Base-by-base conservation (phyloP, 2,329 filamentous ascomycete species). In the Microdochium trichocladiopsis region DNA sequence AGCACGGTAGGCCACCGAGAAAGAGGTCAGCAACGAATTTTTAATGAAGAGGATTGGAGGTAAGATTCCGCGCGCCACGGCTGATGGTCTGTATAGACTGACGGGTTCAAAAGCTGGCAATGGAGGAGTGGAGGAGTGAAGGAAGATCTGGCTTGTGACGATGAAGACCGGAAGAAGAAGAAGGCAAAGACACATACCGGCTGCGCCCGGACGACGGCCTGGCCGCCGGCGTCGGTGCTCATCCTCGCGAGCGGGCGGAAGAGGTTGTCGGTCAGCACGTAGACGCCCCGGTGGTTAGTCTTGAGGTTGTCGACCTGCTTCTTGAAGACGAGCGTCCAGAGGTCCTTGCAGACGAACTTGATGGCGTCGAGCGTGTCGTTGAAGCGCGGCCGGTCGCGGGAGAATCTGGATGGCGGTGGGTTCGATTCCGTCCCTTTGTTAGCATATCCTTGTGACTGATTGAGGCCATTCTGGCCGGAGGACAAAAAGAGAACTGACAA, bases 271-370 rank as follows among this genome's bases (percentile, higher is more conserved):
- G 93, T 97, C 50, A 99, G 75, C 45, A 99, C 94, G 69, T 96
- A 99, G 60, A 97, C 91, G 50, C 94, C 94, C 61, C 94, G 78
- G 68, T 99, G 94, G 66, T 99, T 99, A 9, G 94, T 99, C 73
- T 99, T 99, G 48, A 99, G 78, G 67, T 99, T 99, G 71, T 99
- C 94, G 64, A 99, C 90, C 69, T 97, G 95, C 72, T 99, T 99
- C 66, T 89, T 82, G 70, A 96, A 99, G 16, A 96, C 82, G 21
- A 97, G 78, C 31, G 84, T 91, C 94, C 94, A 99, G 47, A 99
- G 78, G 69, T 99, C 94, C 75, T 99, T 99, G 81, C 94, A 99
- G 49, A 99, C 78, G 65, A 99, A 97, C 69, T 99, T 99, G 68
- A 99, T 99, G 49, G 92, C 88, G 66, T 97, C 94, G 43, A 99